Base-by-base conservation (phyloP, 2,329 filamentous ascomycete species). In the Nothomitra cinnamomea region DNA sequence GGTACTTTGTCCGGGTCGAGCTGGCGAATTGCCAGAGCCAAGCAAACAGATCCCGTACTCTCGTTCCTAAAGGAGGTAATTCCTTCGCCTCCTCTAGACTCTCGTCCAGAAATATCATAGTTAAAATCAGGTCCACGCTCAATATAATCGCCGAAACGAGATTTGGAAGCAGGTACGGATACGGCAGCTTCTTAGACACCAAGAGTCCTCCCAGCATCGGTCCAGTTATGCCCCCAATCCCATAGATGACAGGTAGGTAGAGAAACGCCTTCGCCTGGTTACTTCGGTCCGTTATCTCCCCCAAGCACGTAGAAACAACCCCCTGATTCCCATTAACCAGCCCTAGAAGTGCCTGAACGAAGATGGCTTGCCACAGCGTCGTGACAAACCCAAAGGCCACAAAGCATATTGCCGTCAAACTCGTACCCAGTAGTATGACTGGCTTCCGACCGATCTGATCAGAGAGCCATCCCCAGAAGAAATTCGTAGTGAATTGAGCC, bases 221-320 rank as follows among this genome's bases (percentile, higher is more conserved):
- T 0, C 92, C 92, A 0, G 89, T 92, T 57, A 98, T 95, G 43
- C 86, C 87, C 17, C 92, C 92, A 35, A 98, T 73, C 2, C 90
- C 90, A 67, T 98, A 98, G n/a, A 96, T 83, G 40, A 96, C 84
- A 0, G 92, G 92, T 42, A 98, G 72, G 70, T 95, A 98, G 1
- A 86, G 92, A 62, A 98, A 98, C 0, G 88, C 92, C 53, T 78
- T 78, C 62, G 87, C 92, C 72, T 98, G 92, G 66, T 98, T 98
- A 58, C 84, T 92, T 53, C 87, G 80, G 64, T 96, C 89, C 1
- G 92, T 98, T 52, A 98, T 84, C 66, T 98, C 92, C 41, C 92
- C 92, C 50, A 98, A 68, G 50, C 90, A 94, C 0, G 92, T 95
- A 6, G 87, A 90, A 13, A 98, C 88, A 12, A 95, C 82, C 3